Evolutionary conservation across 768 basidiomycete species (phyloP).

Genomic region (Lactarius psammicola): DNA sequence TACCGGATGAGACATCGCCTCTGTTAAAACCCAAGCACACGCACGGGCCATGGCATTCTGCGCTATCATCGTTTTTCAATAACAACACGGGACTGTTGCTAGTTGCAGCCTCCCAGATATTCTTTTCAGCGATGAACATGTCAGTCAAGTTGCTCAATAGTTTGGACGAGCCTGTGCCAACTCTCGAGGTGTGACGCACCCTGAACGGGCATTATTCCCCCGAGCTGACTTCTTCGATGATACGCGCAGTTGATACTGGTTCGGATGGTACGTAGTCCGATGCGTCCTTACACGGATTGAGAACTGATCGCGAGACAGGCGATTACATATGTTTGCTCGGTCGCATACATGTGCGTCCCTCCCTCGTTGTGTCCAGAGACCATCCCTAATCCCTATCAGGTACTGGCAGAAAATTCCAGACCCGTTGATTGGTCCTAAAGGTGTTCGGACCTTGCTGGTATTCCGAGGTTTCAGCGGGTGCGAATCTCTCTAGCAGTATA

Average conservation of each 20-base stretch:
- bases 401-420: constrained; percentile 46
- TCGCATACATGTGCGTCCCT: constrained; percentile 46
- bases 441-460: constrained; percentile 55
- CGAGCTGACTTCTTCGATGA: neutral
- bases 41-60: neutral
- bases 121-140: neutral
- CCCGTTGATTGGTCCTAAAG: constrained; percentile 68
- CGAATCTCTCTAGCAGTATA: neutral
- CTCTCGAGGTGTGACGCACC: neutral
- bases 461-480: constrained; percentile 60
- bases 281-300: neutral
- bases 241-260: constrained; percentile 48
- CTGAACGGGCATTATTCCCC: neutral
- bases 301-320: constrained; percentile 34
- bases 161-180: neutral
- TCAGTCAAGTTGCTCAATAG: neutral
- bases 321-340: constrained; percentile 52
- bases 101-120: neutral
- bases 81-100: neutral
- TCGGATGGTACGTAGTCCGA: constrained; percentile 49
- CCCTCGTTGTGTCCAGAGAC: neutral
- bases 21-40: neutral
- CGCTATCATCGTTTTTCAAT: neutral
- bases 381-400: constrained; percentile 30
- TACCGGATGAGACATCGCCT: neutral